Conservation (phyloP, 129 eudicot species). For the Chrysanthemum makinoi region DNA sequence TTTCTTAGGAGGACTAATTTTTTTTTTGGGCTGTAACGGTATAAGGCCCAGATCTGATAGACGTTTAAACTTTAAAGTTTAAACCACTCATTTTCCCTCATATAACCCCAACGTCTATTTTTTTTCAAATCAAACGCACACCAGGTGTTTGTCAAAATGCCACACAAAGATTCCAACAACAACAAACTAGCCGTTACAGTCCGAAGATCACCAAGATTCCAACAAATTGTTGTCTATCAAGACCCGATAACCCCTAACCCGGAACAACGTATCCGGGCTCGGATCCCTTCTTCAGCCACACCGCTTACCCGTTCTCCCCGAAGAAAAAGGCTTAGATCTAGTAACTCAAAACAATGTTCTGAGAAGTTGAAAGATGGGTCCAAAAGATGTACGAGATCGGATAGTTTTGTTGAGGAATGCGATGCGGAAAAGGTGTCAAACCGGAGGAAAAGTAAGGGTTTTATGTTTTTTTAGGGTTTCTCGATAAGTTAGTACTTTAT, state of each 20-base stretch:
- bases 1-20: too few relatives aligned
- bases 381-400: conserved; percentile 27
- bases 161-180: conserved; percentile 28
- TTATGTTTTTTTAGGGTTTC: not conserved
- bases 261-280: conserved; percentile 25
- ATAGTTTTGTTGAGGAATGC: conserved; percentile 14
- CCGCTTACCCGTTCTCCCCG: conserved; percentile 20
- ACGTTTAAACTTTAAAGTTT: too few relatives aligned
- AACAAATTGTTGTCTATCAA: conserved; percentile 19
- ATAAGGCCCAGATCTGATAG: too few relatives aligned
- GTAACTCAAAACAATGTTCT: conserved; percentile 2
- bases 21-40: too few relatives aligned
- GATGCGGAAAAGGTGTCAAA: conserved; percentile 11
- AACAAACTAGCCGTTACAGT: conserved; percentile 24
- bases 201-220: conserved; percentile 64
- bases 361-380: conserved; percentile 5
- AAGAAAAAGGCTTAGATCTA: conserved; percentile 8
- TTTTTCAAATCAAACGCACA: conserved; percentile 1
- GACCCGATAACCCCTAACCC: conserved; percentile 33
- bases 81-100: too few relatives aligned
- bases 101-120: not conserved
- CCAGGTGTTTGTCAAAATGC: conserved; percentile 63
- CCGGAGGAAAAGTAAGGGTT: conserved; percentile 19
- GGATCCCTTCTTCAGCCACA: conserved; percentile 18
- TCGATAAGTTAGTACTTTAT: too few relatives aligned